Conservation (phyloP, 192 early-diverging fungal genomes). For the Linnemannia exigua region DNA sequence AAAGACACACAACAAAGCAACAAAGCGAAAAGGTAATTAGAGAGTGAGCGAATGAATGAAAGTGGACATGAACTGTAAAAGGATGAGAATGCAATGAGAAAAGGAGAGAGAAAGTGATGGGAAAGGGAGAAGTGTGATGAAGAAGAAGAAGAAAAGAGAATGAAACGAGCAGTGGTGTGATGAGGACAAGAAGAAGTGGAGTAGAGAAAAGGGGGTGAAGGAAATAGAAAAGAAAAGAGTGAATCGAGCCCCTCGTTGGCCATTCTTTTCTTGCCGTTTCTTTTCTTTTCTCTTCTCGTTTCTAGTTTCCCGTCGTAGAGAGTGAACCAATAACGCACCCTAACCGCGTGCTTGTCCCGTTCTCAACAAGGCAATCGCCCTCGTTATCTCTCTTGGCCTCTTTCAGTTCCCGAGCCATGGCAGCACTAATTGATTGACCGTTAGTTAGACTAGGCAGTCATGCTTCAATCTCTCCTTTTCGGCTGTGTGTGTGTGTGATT, state of each 20-base stretch:
- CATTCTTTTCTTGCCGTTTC: slow-evolving; percentile 9
- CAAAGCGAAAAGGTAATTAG: not conserved
- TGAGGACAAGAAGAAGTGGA: not conserved
- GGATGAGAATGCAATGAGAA: not conserved
- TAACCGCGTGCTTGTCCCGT: slow-evolving; percentile 1
- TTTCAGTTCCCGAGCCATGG: not conserved
- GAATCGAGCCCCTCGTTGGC: not conserved
- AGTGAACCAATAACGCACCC: not conserved
- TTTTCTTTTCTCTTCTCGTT: not conserved
- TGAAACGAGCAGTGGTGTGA: not conserved
- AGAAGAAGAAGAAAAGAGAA: not conserved
- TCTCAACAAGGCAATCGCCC: no score
- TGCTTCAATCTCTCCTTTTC: not conserved
- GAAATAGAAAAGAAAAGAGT: not conserved
- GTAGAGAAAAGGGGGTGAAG: not conserved
- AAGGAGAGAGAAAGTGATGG: not conserved
- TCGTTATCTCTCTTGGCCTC: not conserved
- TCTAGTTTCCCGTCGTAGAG: no score
- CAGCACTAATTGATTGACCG: not conserved
- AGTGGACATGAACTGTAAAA: not conserved
- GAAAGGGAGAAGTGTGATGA: not conserved
- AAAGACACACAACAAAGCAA: not conserved
- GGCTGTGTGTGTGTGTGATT: not conserved
- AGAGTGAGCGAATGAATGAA: not conserved
- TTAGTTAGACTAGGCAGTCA: not conserved